Conservation (phyloP, 495 filamentous ascomycete genomes). For the Chaetomium fimeti region DNA sequence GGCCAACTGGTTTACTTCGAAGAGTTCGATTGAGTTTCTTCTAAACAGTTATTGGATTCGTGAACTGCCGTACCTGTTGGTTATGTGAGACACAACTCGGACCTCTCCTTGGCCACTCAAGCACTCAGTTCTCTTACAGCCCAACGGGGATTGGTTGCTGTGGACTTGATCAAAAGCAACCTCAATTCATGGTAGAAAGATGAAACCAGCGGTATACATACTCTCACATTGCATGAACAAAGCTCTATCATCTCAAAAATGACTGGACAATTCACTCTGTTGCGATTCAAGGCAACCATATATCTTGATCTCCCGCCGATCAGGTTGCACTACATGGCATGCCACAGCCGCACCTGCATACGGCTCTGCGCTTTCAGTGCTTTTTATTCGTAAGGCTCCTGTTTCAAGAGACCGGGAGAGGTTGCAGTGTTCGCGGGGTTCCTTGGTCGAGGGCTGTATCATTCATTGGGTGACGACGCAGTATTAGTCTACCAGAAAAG, state of each 20-base stretch:
- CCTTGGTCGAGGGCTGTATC: no score
- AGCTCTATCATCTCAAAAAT: not conserved
- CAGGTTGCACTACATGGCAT: slow-evolving; percentile 2
- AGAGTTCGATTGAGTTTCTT: not conserved
- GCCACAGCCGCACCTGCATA: not conserved
- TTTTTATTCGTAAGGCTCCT: not conserved
- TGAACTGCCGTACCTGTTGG: not conserved
- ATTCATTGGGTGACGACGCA: no score
- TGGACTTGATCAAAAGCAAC: not conserved
- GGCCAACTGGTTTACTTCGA: not conserved
- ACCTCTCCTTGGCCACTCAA: not conserved
- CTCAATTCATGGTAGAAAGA: not conserved
- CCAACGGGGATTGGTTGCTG: not conserved
- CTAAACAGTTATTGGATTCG: not conserved
- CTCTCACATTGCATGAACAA: not conserved
- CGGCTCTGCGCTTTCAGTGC: not conserved
- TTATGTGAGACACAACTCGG: not conserved
- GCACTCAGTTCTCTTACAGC: not conserved
- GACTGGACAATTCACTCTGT: no score
- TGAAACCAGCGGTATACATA: not conserved
- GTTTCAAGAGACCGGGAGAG: no score
- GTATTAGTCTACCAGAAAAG: no score
- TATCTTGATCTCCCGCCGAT: slow-evolving; percentile 1
- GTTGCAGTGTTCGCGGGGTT: no score
- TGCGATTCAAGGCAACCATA: not conserved